phyloP scores from a whole-genome alignment of 2,329 filamentous ascomycete genomes.

The Drechslera avenae region DNA sequence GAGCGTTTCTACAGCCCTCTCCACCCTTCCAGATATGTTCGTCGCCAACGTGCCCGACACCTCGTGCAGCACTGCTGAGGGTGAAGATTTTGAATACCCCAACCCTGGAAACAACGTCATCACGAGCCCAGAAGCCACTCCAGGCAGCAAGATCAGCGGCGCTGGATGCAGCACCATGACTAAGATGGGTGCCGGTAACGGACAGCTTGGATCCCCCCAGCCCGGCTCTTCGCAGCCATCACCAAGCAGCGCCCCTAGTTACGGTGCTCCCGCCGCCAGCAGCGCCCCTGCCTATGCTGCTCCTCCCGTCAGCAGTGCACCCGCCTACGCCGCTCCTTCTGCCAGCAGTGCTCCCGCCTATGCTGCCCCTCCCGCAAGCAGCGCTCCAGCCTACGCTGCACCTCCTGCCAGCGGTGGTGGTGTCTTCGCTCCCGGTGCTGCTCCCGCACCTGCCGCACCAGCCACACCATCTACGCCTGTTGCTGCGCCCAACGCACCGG shows the following conservation, averaged over 20 bases:
- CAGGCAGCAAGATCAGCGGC: constrained; percentile 39
- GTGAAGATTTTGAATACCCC: constrained; percentile 67
- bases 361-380: constrained; percentile 35
- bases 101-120: constrained; percentile 64
- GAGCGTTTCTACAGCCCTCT: constrained; percentile 45
- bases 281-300: constrained; percentile 1
- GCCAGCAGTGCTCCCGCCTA: constrained; percentile 33
- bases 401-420: constrained; percentile 23
- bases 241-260: not conserved
- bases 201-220: constrained; percentile 34
- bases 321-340: not conserved
- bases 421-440: constrained; percentile 40
- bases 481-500: constrained; percentile 7
- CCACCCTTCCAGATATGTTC: constrained; percentile 74
- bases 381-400: not conserved
- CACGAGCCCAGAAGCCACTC: constrained; percentile 32
- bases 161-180: constrained; percentile 37
- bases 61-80: constrained; percentile 58
- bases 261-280: constrained; percentile 2
- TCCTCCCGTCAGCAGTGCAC: constrained; percentile 1
- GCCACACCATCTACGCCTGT: constrained; percentile 6
- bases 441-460: constrained; percentile 27
- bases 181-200: constrained; percentile 40
- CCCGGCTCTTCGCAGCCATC: constrained; percentile 7
- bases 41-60: constrained; percentile 68